These are phyloP conservation scores for Diplodia scrobiculata DNA, from an alignment of 2,329 filamentous ascomycete genomes.

Conservation along the genomic window DNA sequence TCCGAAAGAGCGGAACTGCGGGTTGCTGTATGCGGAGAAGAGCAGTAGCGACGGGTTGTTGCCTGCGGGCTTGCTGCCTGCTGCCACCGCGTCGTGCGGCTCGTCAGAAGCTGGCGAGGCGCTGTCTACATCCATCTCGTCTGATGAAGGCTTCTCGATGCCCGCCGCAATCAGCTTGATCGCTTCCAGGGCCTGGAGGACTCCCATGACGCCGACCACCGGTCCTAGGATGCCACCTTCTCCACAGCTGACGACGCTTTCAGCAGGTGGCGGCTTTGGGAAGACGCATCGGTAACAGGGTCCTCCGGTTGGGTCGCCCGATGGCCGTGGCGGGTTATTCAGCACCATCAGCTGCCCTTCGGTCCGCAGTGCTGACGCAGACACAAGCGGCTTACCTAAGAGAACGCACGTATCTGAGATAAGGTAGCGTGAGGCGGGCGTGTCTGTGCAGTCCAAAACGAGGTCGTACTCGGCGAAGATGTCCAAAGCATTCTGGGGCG, in stretches of 20 bases:
- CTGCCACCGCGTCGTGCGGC: conserved; percentile 33
- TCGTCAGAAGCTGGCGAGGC: conserved; percentile 34
- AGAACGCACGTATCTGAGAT: conserved; percentile 89
- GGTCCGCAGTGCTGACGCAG: conserved; percentile 82
- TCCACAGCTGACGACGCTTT: conserved; percentile 80
- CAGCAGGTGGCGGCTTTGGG: conserved; percentile 79
- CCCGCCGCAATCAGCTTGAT: conserved; percentile 72
- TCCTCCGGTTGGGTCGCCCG: conserved; percentile 61
- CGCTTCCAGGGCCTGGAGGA: conserved; percentile 85
- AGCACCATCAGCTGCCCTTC: conserved; percentile 89
- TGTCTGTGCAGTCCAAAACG: conserved; percentile 93
- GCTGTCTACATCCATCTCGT: conserved; percentile 23
- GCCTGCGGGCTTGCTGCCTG: conserved; percentile 30
- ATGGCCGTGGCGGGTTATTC: conserved; percentile 71
- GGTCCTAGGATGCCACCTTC: conserved; percentile 92
- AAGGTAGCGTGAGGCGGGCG: conserved; percentile 85
- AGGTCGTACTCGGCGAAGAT: conserved; percentile 75
- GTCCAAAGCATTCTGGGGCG: conserved; percentile 65
- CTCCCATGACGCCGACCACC: conserved; percentile 89
- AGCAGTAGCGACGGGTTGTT: conserved; percentile 51
- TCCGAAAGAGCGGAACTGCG: conserved; percentile 71
- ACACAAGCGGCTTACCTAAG: conserved; percentile 76
- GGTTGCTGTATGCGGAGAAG: conserved; percentile 57
- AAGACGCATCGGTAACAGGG: conserved; percentile 96
- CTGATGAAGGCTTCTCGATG: conserved; percentile 3